A percentile compares a stretch with the other conserved stretches of the same genome.
phyloP scores from a whole-genome alignment of 192 early-diverging fungal genomes.

The Diversispora eburnea region DNA sequence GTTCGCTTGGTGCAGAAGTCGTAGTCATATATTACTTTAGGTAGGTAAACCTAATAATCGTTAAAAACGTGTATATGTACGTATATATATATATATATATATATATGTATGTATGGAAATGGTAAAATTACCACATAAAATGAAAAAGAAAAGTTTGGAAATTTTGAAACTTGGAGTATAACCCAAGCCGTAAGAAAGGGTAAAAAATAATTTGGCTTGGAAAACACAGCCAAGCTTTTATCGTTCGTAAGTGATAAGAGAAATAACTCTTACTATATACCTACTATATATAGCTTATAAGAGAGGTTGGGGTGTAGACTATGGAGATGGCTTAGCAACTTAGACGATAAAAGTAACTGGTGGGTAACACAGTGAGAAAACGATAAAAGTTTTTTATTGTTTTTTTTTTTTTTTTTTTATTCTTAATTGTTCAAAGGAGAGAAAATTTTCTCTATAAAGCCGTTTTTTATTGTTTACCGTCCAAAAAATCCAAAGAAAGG shows the following conservation, averaged over 20 bases:
- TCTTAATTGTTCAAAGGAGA: background rate
- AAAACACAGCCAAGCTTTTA: conserved; percentile 10
- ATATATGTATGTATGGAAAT: background rate
- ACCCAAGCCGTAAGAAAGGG: background rate
- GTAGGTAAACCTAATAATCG: background rate
- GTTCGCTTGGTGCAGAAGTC: conserved; percentile 24
- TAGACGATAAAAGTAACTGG: conserved; percentile 5
- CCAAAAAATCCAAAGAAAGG: background rate
- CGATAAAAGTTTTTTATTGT: background rate
- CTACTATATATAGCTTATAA: conserved; percentile 5
- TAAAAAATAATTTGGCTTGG: background rate
- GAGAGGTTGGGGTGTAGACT: background rate
- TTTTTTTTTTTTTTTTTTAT: background rate
- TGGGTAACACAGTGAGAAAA: conserved; percentile 13
- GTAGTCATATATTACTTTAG: conserved; percentile 24
- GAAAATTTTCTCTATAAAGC: background rate
- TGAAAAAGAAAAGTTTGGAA: background rate
- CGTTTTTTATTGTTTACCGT: background rate
- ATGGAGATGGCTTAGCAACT: conserved; percentile 5
- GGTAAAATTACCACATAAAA: conserved; percentile 7
- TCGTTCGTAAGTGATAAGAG: background rate
- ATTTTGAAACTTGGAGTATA: background rate
- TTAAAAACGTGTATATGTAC: background rate
- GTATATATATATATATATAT: background rate
- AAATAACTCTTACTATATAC: background rate